These are phyloP conservation scores for Orbilia ellipsospora DNA, from an alignment of 2,329 filamentous ascomycete species.

Conservation along the genomic window DNA sequence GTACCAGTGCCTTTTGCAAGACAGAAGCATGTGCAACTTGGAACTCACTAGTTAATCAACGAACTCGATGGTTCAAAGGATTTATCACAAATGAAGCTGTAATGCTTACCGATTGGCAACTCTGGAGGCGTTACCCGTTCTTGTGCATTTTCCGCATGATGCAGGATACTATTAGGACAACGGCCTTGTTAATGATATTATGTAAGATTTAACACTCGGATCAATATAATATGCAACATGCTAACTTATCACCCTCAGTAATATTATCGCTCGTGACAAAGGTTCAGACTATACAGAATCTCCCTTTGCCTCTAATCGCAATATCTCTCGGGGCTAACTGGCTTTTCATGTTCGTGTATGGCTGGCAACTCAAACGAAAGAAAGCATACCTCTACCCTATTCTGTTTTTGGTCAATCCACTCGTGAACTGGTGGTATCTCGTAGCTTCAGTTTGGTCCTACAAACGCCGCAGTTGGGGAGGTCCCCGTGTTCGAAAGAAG, in stretches of 20 bases:
- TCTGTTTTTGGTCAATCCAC: slow-evolving; percentile 95
- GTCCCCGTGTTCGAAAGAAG: slow-evolving; percentile 72
- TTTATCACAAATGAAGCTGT: slow-evolving; percentile 98
- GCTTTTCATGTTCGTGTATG: slow-evolving; percentile 96
- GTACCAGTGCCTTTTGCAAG: slow-evolving; percentile 97
- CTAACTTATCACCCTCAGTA: slow-evolving; percentile 76
- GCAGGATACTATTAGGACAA: slow-evolving; percentile 96
- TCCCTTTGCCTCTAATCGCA: slow-evolving; percentile 92
- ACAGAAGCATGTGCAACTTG: slow-evolving; percentile 85
- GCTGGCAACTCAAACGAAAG: slow-evolving; percentile 82
- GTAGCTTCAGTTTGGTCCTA: slow-evolving; percentile 64
- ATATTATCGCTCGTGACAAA: slow-evolving; percentile 86
- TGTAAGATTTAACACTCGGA: slow-evolving; percentile 12
- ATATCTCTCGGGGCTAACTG: slow-evolving; percentile 94
- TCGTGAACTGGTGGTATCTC: slow-evolving; percentile 99
- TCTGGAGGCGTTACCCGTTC: slow-evolving; percentile 91
- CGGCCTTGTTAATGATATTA: slow-evolving; percentile 78
- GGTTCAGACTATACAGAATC: slow-evolving; percentile 77
- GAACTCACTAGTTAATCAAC: slow-evolving; percentile 86
- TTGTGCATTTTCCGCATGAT: slow-evolving; percentile 88
- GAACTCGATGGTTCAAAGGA: slow-evolving; percentile 93
- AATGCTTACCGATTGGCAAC: slow-evolving; percentile 92
- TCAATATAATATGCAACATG: neutral
- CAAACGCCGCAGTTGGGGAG: slow-evolving; percentile 88
- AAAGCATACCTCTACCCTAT: slow-evolving; percentile 95